Conservation (phyloP, 257 asterid genomes). For the Ocimum tenuiflorum region DNA sequence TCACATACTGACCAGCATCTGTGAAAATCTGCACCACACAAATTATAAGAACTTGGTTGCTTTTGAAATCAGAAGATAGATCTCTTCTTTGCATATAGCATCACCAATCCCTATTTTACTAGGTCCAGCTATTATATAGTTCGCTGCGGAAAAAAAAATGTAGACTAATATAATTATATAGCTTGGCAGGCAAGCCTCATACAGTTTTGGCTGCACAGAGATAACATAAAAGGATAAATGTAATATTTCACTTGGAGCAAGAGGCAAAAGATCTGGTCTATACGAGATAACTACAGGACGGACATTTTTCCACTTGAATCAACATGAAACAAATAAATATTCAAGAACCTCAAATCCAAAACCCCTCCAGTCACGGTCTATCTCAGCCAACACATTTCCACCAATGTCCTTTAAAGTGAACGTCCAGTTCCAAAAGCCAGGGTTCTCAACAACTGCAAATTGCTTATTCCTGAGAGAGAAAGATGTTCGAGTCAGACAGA, state of each 20-base stretch:
- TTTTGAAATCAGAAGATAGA: slow-evolving; percentile 10
- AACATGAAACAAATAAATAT: not conserved
- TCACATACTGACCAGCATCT: slow-evolving; percentile 97
- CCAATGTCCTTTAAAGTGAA: slow-evolving; percentile 86
- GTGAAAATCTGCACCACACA: slow-evolving; percentile 59
- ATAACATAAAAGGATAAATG: too few relatives aligned
- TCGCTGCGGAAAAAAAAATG: not conserved
- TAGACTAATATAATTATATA: not conserved
- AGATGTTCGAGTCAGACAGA: not conserved
- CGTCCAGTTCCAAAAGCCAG: slow-evolving; percentile 95
- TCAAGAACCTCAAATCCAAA: slow-evolving; percentile 74
- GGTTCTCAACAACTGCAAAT: slow-evolving; percentile 93
- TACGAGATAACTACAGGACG: not conserved
- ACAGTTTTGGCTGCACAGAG: not conserved
- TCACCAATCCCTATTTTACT: not conserved
- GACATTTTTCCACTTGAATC: not conserved
- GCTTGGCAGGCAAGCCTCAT: not conserved
- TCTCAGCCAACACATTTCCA: slow-evolving; percentile 82
- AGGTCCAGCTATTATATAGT: not conserved
- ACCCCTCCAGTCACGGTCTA: slow-evolving; percentile 98
- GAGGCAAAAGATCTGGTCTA: not conserved
- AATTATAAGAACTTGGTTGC: not conserved
- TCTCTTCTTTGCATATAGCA: not conserved
- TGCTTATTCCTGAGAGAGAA: slow-evolving; percentile 55
- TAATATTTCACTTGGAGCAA: too few relatives aligned